Evolutionary conservation across 371 early-diverging fungal species (phyloP), one percentile per base, ranked within the genome.

Genomic region (Mucor plumbeus): DNA sequence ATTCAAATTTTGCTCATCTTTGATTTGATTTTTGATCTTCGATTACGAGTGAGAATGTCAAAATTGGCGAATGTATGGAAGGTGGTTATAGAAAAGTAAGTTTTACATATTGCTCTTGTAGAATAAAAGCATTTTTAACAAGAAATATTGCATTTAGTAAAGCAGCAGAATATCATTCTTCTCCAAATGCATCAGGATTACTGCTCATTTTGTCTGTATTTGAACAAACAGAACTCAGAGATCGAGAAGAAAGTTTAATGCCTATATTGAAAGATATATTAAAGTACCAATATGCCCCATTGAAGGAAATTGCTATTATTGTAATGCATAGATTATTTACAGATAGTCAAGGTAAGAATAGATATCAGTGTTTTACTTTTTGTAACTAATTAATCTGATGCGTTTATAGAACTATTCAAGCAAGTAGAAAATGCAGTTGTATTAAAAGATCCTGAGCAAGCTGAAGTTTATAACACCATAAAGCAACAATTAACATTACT

Each of bases 241-340:
- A 77, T 7, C 74, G 74, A 17, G 80, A 80, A 53, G 65, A 72
- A 36, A 69, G 67, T 14, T 63, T 87, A 36, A 83, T 75, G 71
- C 83, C 84, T 1, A 82, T 87, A 47, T 57, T 84, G 3, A 75
- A 85, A 17, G 85, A 85, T 61, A 78, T 87, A 9, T 68, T 87
- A 7, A 75, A 76, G 38, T 85, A 85, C 59, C 76, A 85, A 15
- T 79, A 80, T 62, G 71, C 80, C 6, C 76, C 73, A 34, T 64
- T 87, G 9, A 82, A 81, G 58, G 73, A 78, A 21, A 69, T 75
- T 41, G 74, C 83, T 0, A 64, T 84, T n/a, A 70, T 77, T n/a
- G 70, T 87, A 3, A 79, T 87, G 71, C 85, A 87, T 65, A 68
- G 84, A 1, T 72, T 85, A 21, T 80, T 81, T 63, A 74, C 71